Evolutionary conservation across 257 asterid genomes (phyloP), one percentile per base, ranked within the genome.

Genomic region (Coffea eugenioides): DNA sequence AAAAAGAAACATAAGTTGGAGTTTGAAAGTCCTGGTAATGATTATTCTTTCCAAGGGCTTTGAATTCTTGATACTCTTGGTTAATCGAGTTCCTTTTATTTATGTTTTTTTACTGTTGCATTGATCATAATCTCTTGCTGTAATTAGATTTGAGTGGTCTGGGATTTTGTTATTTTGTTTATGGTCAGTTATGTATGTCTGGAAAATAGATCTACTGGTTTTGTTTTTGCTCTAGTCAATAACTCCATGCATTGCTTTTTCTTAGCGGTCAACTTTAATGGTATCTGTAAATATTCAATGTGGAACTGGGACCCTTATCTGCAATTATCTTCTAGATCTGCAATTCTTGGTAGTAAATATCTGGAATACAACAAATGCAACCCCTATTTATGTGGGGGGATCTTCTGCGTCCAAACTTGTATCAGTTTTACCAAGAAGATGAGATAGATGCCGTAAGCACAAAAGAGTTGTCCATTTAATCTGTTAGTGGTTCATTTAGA

Each of bases 1-100:
- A 92, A 93, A 92, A 93, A 93, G 87, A 95, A 92, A 77, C 84
- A 90, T 10, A 93, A 92, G 85, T 79, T 87, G 84, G 96, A 90
- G 54, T 82, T 83, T 74, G 92, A 66, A 82, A 91, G 75, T 80
- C 85, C 92, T 73, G 97, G 99, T 93, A 87, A 56, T 67, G 57
- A 67, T 31, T 48, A n/a, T 71, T 51, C 67, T 45, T 65, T 23
- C 3, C 10, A 10, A 7, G 62, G 20, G 43, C 21, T 46, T 81
- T 48, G 31, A 52, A 77, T 21, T 78, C 66, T 77, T 43, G 46
- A 67, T 36, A 62, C 74, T 52, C 36, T 59, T n/a, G 11, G 66
- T 2, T 46, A n/a, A 48, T 68, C 48, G 48, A 49, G 59, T 59
- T 65, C 15, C 69, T 51, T 64, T 56, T 6, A 6, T 16, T 62